These are phyloP conservation scores for Rosa chinensis DNA, from an alignment of 306 rosid species.

Conservation along the genomic window DNA sequence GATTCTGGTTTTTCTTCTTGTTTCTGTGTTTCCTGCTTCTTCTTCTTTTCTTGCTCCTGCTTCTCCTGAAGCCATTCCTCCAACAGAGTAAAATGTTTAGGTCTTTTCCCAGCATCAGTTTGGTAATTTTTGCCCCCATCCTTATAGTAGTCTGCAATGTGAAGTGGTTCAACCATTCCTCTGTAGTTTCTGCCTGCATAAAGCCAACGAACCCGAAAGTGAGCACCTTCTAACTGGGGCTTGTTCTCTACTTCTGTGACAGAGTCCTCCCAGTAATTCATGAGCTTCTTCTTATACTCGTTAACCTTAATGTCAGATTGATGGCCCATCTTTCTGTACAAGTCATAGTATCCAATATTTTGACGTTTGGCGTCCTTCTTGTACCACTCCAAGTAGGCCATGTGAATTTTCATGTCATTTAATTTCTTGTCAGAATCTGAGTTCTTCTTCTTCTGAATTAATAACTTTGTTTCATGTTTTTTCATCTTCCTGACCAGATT, in stretches of 20 bases:
- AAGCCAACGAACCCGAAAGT: conserved; percentile 41
- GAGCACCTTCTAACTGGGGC: conserved; percentile 44
- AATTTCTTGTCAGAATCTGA: conserved; percentile 31
- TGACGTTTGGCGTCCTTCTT: conserved; percentile 27
- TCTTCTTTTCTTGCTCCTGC: too few relatives aligned
- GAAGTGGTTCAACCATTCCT: conserved; percentile 67
- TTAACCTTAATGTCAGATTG: conserved; percentile 13
- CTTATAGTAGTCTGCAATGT: conserved; percentile 48
- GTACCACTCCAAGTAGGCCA: conserved; percentile 69
- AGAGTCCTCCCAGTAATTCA: conserved; percentile 45
- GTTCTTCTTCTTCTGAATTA: background rate
- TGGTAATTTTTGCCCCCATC: conserved; percentile 12
- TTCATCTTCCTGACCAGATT: conserved; percentile 13
- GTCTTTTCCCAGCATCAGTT: conserved; percentile 13
- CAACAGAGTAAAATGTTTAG: conserved; percentile 37
- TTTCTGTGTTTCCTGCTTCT: too few relatives aligned
- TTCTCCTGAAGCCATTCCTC: conserved; percentile 37
- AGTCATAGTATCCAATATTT: conserved; percentile 54
- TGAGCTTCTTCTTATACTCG: conserved; percentile 26
- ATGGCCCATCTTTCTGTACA: conserved; percentile 21
- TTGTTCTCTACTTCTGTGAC: conserved; percentile 44
- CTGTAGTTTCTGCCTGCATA: conserved; percentile 43
- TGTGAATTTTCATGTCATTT: conserved; percentile 31
- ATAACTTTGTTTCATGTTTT: background rate
- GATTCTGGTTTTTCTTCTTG: too few relatives aligned